A percentile compares a stretch with the other conserved stretches of the same genome.
Evolutionary conservation across 345 rosid species (phyloP).

Genomic region (Aurinia saxatilis): DNA sequence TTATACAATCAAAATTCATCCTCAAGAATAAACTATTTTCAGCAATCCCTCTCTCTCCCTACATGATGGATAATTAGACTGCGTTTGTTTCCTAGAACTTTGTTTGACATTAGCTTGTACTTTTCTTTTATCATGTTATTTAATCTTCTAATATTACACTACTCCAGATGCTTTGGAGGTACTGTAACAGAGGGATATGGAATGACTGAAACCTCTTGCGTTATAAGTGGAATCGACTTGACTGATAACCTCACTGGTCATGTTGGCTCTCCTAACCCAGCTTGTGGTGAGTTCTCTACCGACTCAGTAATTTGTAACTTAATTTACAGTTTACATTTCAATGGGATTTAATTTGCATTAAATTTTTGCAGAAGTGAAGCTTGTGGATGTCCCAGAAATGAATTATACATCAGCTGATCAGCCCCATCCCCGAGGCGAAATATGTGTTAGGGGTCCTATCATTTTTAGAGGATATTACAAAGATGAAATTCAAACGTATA

Average conservation of each 20-base stretch:
- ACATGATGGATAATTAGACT: background rate
- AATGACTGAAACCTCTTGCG: slow-evolving; percentile 37
- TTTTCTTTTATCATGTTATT: background rate
- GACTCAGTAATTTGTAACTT: background rate
- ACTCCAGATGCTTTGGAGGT: slow-evolving; percentile 79
- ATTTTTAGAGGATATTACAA: slow-evolving; percentile 78
- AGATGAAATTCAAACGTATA: slow-evolving; percentile 92
- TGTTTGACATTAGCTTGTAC: background rate
- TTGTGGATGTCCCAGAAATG: slow-evolving; percentile 95
- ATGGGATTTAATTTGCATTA: slow-evolving; percentile 1
- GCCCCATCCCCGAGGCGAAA: slow-evolving; percentile 94
- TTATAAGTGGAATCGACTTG: slow-evolving; percentile 32
- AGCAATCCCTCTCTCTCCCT: background rate
- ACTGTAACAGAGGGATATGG: slow-evolving; percentile 34
- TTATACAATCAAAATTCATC: background rate
- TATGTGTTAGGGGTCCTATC: slow-evolving; percentile 93
- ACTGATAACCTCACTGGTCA: slow-evolving; percentile 60
- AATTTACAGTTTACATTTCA: background rate
- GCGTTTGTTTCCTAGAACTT: slow-evolving; percentile 3
- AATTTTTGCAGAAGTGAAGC: slow-evolving; percentile 75
- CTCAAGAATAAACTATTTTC: background rate
- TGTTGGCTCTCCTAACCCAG: slow-evolving; percentile 92
- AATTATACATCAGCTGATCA: slow-evolving; percentile 80
- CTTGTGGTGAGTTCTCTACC: slow-evolving; percentile 67
- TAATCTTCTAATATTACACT: background rate